A percentile compares a stretch with the other conserved stretches of the same genome.
Evolutionary conservation across 2,329 filamentous ascomycete genomes (phyloP).

Genomic region (Trichophyton simii): DNA sequence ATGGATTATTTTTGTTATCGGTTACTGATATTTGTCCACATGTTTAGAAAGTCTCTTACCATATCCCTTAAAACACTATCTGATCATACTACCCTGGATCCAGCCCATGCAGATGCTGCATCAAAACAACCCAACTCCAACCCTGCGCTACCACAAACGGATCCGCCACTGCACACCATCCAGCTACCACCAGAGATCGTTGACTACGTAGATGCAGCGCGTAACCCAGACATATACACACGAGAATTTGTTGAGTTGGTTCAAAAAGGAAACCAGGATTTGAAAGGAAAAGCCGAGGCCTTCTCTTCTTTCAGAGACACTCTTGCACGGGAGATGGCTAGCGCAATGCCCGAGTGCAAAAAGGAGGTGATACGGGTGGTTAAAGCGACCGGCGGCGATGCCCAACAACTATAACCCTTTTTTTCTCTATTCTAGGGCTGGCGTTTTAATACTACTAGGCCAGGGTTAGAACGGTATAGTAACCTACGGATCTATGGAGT

Average conservation of each 20-base stretch:
- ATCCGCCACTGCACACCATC: constrained; percentile 38
- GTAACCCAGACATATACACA: constrained; percentile 56
- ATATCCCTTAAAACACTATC: constrained; percentile 43
- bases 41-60: constrained; percentile 30
- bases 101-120: constrained; percentile 13
- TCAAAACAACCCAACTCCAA: constrained; percentile 5
- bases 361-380: constrained; percentile 42
- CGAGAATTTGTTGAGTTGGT: constrained; percentile 53
- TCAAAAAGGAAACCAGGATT: constrained; percentile 49
- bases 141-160: constrained; percentile 13
- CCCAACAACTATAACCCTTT: background rate
- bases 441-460: background rate
- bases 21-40: background rate
- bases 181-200: constrained; percentile 50
- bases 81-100: constrained; percentile 24
- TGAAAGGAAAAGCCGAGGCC: constrained; percentile 49
- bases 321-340: constrained; percentile 45
- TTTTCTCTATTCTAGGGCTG: background rate
- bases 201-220: constrained; percentile 48
- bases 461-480: background rate
- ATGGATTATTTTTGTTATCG: background rate
- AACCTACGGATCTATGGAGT: background rate
- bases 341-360: constrained; percentile 45
- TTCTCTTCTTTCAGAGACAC: constrained; percentile 48
- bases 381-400: constrained; percentile 24